phyloP scores from a whole-genome alignment of 164 flowering plant genomes.

The Berberis thunbergii region DNA sequence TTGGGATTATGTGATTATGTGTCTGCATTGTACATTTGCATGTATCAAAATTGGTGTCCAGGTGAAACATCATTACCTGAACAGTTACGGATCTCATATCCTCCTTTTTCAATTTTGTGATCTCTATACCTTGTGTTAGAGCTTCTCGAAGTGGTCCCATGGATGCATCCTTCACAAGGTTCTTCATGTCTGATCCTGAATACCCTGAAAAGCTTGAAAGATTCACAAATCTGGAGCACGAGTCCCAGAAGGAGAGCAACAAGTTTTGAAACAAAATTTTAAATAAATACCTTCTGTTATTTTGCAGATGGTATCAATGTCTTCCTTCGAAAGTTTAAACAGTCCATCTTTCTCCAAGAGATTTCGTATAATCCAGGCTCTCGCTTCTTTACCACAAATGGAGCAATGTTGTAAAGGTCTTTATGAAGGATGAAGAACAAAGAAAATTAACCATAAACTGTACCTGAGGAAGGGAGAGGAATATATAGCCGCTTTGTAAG shows the following conservation, averaged over 20 bases:
- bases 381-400: constrained; percentile 55
- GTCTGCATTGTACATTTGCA: no score
- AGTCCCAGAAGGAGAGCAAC: no score
- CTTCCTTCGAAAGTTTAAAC: constrained; percentile 75
- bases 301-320: constrained; percentile 62
- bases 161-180: constrained; percentile 93
- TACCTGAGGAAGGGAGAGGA: constrained; percentile 97
- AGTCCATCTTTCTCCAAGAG: constrained; percentile 85
- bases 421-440: neutral
- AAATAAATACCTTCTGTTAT: constrained; percentile 56
- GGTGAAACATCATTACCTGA: constrained; percentile 36
- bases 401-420: neutral
- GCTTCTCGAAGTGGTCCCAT: constrained; percentile 98
- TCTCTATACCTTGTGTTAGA: constrained; percentile 70
- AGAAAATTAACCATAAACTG: neutral
- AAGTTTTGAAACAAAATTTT: neutral
- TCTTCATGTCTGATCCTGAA: constrained; percentile 99
- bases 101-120: constrained; percentile 69
- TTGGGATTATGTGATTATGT: no score
- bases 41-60: neutral
- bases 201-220: constrained; percentile 44
- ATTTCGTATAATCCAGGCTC: constrained; percentile 89
- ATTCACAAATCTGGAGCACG: no score
- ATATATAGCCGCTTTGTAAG: constrained; percentile 92
- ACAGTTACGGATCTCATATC: constrained; percentile 80